Evolutionary conservation across 2,329 filamentous ascomycete genomes (phyloP).

Genomic region (Rutstroemia sp.): DNA sequence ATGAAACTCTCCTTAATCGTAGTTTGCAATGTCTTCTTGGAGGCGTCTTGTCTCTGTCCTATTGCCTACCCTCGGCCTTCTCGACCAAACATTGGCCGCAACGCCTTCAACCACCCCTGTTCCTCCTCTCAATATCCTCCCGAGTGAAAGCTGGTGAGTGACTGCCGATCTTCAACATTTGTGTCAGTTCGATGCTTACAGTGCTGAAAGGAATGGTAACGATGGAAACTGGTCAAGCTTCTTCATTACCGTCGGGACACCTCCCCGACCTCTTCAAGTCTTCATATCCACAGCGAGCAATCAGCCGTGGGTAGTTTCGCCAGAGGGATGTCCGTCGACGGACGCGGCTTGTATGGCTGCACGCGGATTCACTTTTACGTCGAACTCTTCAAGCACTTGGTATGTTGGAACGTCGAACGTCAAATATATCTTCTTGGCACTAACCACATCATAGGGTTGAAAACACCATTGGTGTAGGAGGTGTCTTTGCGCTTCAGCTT

Average conservation of each 20-base stretch:
- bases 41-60: constrained; percentile 3
- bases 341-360: constrained; percentile 29
- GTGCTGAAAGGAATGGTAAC: constrained; percentile 7
- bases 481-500: constrained; percentile 17
- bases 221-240: constrained; percentile 68
- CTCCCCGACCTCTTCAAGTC: constrained; percentile 15
- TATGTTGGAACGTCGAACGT: constrained; percentile 3
- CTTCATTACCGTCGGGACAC: constrained; percentile 37
- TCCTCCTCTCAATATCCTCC: constrained; percentile 4
- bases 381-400: constrained; percentile 33
- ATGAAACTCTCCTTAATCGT: constrained; percentile 6
- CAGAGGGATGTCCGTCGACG: constrained; percentile 14
- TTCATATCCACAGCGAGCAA: constrained; percentile 33
- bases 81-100: constrained; percentile 4
- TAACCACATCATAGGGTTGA: constrained; percentile 12
- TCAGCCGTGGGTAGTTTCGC: constrained; percentile 21
- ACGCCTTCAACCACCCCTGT: constrained; percentile 1
- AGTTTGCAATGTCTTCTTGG: constrained; percentile 9
- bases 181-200: background rate
- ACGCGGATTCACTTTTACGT: constrained; percentile 31
- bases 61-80: constrained; percentile 1
- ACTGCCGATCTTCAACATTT: background rate
- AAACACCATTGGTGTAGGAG: constrained; percentile 12
- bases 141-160: constrained; percentile 9
- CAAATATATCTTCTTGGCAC: background rate